phyloP scores from a whole-genome alignment of 2,329 filamentous ascomycete genomes.

The Venturia pyrina region DNA sequence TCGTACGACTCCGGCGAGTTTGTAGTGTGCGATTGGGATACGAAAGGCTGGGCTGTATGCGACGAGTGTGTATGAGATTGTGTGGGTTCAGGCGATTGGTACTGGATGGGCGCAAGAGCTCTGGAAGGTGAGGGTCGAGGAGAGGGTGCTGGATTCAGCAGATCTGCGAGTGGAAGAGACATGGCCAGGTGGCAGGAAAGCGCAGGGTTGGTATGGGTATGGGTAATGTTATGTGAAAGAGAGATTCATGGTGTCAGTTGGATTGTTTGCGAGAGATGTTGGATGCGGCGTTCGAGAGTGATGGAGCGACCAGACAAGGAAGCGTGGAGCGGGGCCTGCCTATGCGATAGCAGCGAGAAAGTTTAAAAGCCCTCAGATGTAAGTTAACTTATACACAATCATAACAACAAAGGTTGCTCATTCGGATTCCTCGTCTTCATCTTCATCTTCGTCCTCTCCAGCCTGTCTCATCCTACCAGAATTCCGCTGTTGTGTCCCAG shows the following conservation, averaged over 20 bases:
- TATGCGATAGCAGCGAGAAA: neutral
- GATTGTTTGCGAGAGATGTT: neutral
- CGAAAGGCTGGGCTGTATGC: neutral
- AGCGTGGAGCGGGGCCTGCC: neutral
- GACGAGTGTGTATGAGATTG: constrained; percentile 8
- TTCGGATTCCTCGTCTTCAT: neutral
- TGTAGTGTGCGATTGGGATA: constrained; percentile 5
- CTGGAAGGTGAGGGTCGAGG: constrained; percentile 4
- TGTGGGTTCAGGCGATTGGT: neutral
- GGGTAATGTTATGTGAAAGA: neutral
- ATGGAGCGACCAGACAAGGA: neutral
- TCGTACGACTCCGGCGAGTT: neutral
- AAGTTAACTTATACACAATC: neutral
- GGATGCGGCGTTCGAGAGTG: neutral
- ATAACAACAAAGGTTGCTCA: neutral
- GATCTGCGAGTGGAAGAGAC: constrained; percentile 23
- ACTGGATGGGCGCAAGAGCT: constrained; percentile 4
- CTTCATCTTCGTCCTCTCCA: constrained; percentile 16
- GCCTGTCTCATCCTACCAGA: neutral
- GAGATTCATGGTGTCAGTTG: neutral
- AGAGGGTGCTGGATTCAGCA: constrained; percentile 27
- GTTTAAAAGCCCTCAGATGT: neutral
- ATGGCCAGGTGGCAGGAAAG: constrained; percentile 12
- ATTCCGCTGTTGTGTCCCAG: neutral
- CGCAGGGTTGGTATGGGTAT: neutral